These are phyloP conservation scores for Starmerella bombi DNA, from an alignment of 805 yeast genomes.

Conservation along the genomic window DNA sequence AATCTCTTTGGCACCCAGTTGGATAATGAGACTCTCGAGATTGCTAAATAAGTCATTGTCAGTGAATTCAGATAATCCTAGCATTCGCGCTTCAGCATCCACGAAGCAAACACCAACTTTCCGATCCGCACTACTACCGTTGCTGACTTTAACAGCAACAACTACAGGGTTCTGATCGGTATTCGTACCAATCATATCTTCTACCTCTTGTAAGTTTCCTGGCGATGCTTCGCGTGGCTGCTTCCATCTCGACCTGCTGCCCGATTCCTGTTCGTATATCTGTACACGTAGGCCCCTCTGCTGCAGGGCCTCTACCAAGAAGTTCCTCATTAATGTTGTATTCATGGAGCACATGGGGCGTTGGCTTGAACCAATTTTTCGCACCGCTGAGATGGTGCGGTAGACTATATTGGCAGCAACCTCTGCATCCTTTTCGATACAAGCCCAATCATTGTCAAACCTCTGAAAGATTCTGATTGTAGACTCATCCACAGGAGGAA, in stretches of 20 bases:
- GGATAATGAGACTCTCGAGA: slow-evolving; percentile 73
- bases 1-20: slow-evolving; percentile 79
- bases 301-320: slow-evolving; percentile 53
- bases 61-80: slow-evolving; percentile 65
- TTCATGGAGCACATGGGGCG: slow-evolving; percentile 49
- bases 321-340: slow-evolving; percentile 51
- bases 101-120: slow-evolving; percentile 68
- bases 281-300: slow-evolving; percentile 68
- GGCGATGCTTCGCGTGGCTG: slow-evolving; percentile 57
- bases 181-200: slow-evolving; percentile 45
- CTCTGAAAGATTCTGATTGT: slow-evolving; percentile 61
- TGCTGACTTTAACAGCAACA: slow-evolving; percentile 37
- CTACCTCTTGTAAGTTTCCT: slow-evolving; percentile 72
- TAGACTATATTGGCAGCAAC: slow-evolving; percentile 73
- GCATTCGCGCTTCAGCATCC: slow-evolving; percentile 51
- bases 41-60: slow-evolving; percentile 84
- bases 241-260: slow-evolving; percentile 37
- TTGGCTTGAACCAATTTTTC: slow-evolving; percentile 28
- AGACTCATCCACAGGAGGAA: slow-evolving; percentile 16
- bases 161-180: slow-evolving; percentile 41
- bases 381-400: slow-evolving; percentile 70
- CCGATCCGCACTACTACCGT: slow-evolving; percentile 32
- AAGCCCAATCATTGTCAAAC: slow-evolving; percentile 60
- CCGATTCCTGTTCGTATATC: slow-evolving; percentile 45
- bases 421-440: slow-evolving; percentile 62